Conservation (phyloP, 306 rosid genomes). For the Arachis hypogaea region DNA sequence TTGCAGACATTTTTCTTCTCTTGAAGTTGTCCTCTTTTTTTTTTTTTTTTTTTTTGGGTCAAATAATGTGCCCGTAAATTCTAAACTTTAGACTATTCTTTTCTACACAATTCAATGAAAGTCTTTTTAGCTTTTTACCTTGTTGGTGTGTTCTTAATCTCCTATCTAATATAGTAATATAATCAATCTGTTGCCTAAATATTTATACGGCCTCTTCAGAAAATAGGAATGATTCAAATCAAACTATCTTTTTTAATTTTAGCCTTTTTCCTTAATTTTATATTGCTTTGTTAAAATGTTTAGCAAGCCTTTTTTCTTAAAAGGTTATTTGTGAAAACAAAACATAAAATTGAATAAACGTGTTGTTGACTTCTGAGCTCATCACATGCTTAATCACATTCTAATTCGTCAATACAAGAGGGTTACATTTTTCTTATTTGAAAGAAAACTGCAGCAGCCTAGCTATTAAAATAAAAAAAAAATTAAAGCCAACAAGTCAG, state of each 20-base stretch:
- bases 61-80: neutral
- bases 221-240: neutral
- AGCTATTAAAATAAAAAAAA: neutral
- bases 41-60: neutral
- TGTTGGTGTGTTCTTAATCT: neutral
- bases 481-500: neutral
- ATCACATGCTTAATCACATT: neutral
- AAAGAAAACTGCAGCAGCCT: neutral
- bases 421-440: neutral
- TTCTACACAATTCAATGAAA: neutral
- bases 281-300: too few species aligned
- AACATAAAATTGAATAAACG: neutral
- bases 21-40: neutral
- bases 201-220: neutral
- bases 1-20: neutral
- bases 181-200: neutral
- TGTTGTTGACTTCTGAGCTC: neutral
- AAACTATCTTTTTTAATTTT: too few species aligned
- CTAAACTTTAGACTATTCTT: neutral
- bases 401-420: neutral
- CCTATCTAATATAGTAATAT: neutral
- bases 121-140: neutral
- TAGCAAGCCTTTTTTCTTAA: neutral
- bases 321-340: neutral
- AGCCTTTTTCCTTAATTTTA: neutral